phyloP scores from a whole-genome alignment of 2,329 filamentous ascomycete species.

The Diaporthe caulivora region DNA sequence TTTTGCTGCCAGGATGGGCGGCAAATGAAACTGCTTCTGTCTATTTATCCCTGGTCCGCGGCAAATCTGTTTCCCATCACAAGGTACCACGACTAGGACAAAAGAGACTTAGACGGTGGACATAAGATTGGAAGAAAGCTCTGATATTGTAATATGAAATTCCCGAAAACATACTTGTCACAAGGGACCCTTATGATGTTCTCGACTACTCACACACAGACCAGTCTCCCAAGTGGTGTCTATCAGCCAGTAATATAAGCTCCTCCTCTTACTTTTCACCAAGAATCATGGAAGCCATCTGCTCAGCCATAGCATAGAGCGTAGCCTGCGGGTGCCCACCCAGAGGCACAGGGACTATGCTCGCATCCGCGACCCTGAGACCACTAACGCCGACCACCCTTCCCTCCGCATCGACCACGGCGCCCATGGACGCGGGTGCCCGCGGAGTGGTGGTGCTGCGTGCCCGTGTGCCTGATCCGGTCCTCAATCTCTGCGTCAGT shows the following conservation, averaged over 20 bases:
- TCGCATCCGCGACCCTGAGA: slow-evolving; percentile 42
- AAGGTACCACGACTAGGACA: not conserved
- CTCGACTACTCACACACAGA: not conserved
- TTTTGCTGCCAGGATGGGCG: too few species aligned
- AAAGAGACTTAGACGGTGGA: not conserved
- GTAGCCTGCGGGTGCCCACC: slow-evolving; percentile 64
- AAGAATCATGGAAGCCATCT: slow-evolving; percentile 67
- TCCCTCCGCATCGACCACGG: slow-evolving; percentile 22
- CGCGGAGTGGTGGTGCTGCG: slow-evolving; percentile 28
- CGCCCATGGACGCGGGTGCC: slow-evolving; percentile 21
- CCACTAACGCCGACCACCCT: slow-evolving; percentile 40
- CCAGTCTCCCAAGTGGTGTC: not conserved
- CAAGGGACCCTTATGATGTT: not conserved
- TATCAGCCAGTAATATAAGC: not conserved
- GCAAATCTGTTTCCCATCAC: not conserved
- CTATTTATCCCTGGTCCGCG: not conserved
- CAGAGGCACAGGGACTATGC: slow-evolving; percentile 41
- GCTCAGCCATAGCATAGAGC: slow-evolving; percentile 69
- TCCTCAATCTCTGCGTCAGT: slow-evolving; percentile 43
- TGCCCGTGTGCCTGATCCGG: slow-evolving; percentile 43
- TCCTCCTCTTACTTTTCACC: slow-evolving; percentile 1
- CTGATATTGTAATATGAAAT: not conserved
- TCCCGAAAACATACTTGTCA: not conserved
- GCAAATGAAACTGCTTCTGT: not conserved
- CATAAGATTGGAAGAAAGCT: not conserved